Base-by-base conservation (phyloP, 257 asterid genomes). In the Galeopsis tetrahit region DNA sequence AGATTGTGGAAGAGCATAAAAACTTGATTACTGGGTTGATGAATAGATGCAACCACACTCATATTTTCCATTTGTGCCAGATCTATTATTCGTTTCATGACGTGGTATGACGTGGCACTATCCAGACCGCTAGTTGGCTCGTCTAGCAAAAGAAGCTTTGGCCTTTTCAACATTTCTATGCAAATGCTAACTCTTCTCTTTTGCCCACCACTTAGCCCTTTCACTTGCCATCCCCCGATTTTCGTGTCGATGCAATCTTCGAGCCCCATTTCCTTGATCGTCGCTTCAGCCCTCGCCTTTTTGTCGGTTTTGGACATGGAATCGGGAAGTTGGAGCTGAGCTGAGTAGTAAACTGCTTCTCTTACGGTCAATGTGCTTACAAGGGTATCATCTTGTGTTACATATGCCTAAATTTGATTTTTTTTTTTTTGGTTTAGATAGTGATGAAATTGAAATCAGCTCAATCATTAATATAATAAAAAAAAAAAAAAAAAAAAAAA, bases 71-170 rank as follows among this genome's bases (percentile, higher is more conserved):
- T 75, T 3, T 72, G 72, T 1, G 87, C 84, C 8, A 81, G 74
- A 21, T 73, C 62, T 36, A 75, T 57, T 14, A 85, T 85, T 0
- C 79, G 77, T 38, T 64, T 82, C 82, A 87, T 81, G 0, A 87
- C 86, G 70, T 84, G 82, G 39, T 56, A 87, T 4, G 92, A 80
- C 32, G 89, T 84, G 1, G 89, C 92, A 58, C 92, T 81, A 56
- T 84, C 89, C 13, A 87, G 55, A 3, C 92, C 92, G 36, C 86
- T 86, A 0, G 89, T 87, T 0, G 92, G 89, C 61, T 84, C 89
- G 61, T 87, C 92, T 15, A 82, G 86, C 14, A 84, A 87, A 43
- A 87, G 75, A 17, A 87, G 84, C 68, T 81, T 80, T 0, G 92
- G 89, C 3, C 86, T 76, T 4, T 82, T 79, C 63, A 87, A 62